Base-by-base conservation (phyloP, 2,329 filamentous ascomycete genomes). In the Elsinoe australis region DNA sequence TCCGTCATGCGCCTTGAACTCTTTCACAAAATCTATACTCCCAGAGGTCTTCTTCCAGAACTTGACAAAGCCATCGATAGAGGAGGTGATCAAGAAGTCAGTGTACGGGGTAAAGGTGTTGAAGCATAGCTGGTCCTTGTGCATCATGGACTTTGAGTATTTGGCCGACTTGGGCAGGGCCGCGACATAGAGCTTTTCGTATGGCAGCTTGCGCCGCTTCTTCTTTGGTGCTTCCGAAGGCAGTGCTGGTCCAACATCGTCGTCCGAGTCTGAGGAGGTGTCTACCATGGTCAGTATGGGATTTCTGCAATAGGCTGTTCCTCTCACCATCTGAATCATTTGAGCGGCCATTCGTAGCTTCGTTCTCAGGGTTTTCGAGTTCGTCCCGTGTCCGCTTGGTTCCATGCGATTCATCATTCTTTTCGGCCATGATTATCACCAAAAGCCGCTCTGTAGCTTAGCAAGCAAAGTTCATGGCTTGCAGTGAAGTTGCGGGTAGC, bases 141-240 rank as follows among this genome's bases (percentile, higher is more conserved):
- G 92, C 94, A 98, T 98, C 60, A 98, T 74, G 36, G 92, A 96
- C 62, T 89, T 94, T 51, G 85, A 94, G 69, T 98, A 98, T 36
- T 87, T 83, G 29, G 75, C 61, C 15, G 87, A 85, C 44, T 78
- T 79, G 3, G 92, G 92, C 29, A 98, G 76, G 31, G 92, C 90
- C 51, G 87, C 86, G 54, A 96, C 73, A 67, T 95, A 96, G 59
- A 96, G 81, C 65, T 92, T 95, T 69, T 96, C 90, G 70, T 95
- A 90, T 1, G 87, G 87, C 2, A 98, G 80, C 58, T 86, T 86
- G 58, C 89, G 79, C 54, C 86, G 82, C 71, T 95, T 95, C 76
- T 94, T 94, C 72, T 90, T 90, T 2, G 82, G 80, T 15, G 76
- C 82, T 42, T 82, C 77, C 1, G 87, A 84, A 34, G 92, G 90